Percentiles rank a stretch among this genome's conserved stretches.
These are phyloP conservation scores for Chlorella ohadii DNA, from an alignment of 139 green algal genomes.

Conservation along the genomic window DNA sequence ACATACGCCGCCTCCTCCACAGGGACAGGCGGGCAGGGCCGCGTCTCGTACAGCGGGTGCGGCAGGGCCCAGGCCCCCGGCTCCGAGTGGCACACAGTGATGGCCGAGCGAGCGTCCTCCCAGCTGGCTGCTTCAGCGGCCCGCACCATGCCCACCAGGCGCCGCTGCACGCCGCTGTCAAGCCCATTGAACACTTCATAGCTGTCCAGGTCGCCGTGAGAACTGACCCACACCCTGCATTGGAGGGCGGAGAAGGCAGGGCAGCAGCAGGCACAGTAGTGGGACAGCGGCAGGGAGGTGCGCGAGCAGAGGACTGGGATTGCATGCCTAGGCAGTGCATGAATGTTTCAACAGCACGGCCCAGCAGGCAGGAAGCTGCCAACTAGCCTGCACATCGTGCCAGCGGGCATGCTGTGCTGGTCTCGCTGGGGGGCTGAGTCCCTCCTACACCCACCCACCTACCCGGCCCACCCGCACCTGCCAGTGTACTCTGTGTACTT, in stretches of 20 bases:
- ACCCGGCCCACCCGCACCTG: background rate
- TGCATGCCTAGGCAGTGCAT: too few species aligned
- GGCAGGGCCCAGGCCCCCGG: constrained; percentile 45
- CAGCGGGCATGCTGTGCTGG: too few species aligned
- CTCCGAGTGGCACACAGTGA: constrained; percentile 24
- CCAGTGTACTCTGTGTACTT: constrained; percentile 1
- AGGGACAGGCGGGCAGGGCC: constrained; percentile 58
- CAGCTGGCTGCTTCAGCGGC: background rate
- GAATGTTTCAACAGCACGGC: too few species aligned
- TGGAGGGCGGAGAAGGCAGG: too few species aligned
- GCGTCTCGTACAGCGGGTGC: constrained; percentile 32
- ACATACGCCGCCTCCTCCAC: constrained; percentile 47
- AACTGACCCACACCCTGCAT: constrained; percentile 6
- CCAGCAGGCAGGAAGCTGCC: too few species aligned
- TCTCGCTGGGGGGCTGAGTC: too few species aligned
- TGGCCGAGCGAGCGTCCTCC: background rate
- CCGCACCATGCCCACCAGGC: constrained; percentile 2
- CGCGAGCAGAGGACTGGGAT: too few species aligned
- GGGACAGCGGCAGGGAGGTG: too few species aligned
- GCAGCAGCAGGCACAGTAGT: background rate
- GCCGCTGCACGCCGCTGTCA: background rate
- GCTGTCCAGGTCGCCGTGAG: background rate
- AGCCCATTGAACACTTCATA: constrained; percentile 20
- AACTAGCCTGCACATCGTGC: too few species aligned
- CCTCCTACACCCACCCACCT: too few species aligned